A percentile compares a stretch with the other conserved stretches of the same genome.
Conservation (phyloP, 371 early-diverging fungal genomes). For the Batkoa obscura region DNA sequence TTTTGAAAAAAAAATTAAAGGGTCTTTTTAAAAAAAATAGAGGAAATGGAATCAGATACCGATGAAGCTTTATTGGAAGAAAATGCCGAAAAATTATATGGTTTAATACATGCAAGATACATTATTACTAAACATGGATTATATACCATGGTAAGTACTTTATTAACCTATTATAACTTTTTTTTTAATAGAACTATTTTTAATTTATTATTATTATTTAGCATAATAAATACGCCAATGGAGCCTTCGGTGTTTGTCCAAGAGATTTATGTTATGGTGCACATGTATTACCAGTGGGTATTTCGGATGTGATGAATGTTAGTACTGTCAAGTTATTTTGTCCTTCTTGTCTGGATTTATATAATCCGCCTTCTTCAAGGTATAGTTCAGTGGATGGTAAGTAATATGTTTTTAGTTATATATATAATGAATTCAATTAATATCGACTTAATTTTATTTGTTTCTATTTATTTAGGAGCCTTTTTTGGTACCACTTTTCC, state of each 20-base stretch:
- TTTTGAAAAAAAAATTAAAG: no score
- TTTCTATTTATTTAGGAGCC: constrained; percentile 35
- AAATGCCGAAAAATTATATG: constrained; percentile 45
- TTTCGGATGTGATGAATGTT: constrained; percentile 41
- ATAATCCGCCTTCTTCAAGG: constrained; percentile 55
- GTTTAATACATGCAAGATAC: constrained; percentile 66
- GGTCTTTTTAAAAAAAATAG: constrained; percentile 19
- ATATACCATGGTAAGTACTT: constrained; percentile 38
- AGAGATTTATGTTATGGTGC: constrained; percentile 55
- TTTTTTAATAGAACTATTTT: no score
- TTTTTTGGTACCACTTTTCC: constrained; percentile 94
- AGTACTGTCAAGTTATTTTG: constrained; percentile 57
- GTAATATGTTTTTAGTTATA: background rate
- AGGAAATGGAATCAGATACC: constrained; percentile 16
- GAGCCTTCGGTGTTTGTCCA: constrained; percentile 71
- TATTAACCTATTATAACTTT: background rate
- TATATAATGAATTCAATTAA: no score
- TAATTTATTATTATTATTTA: no score
- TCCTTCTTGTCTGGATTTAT: constrained; percentile 70
- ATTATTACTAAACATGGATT: constrained; percentile 58
- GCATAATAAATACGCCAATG: constrained; percentile 47
- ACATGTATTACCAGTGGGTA: constrained; percentile 64
- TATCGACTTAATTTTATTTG: background rate
- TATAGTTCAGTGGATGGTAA: constrained; percentile 63
- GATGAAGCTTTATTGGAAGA: constrained; percentile 15